A percentile compares a stretch with the other conserved stretches of the same genome.
Evolutionary conservation across 352 stramenopile species (phyloP).

Genomic region (Pythium pyrilobum): DNA sequence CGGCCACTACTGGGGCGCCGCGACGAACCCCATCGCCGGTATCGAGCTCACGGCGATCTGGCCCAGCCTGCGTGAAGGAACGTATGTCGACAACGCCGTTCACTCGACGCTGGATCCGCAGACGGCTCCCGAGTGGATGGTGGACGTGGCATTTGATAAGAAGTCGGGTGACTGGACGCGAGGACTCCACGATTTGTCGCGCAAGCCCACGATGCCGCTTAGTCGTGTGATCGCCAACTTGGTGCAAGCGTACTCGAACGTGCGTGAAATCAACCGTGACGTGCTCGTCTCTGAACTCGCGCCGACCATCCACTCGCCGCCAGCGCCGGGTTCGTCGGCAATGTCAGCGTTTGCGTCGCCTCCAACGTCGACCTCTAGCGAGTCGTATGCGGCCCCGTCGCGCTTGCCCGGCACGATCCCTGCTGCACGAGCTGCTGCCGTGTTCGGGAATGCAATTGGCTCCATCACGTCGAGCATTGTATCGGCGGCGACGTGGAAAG

Average conservation of each 20-base stretch:
- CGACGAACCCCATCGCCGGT: constrained; percentile 35
- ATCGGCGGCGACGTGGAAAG: constrained; percentile 70
- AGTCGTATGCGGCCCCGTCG: neutral
- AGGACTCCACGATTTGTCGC: constrained; percentile 7
- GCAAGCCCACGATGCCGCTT: constrained; percentile 51
- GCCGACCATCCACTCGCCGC: constrained; percentile 28
- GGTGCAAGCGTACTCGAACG: constrained; percentile 71
- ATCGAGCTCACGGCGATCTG: constrained; percentile 63
- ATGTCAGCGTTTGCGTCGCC: neutral
- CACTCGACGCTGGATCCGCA: constrained; percentile 70
- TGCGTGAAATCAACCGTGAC: constrained; percentile 56
- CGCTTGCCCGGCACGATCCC: constrained; percentile 47
- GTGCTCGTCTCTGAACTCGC: constrained; percentile 71
- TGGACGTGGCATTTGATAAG: constrained; percentile 42
- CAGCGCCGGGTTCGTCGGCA: neutral
- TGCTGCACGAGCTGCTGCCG: constrained; percentile 61
- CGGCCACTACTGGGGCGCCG: constrained; percentile 30
- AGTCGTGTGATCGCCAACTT: constrained; percentile 66
- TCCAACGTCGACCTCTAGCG: neutral
- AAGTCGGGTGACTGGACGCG: constrained; percentile 32
- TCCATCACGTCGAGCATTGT: constrained; percentile 55
- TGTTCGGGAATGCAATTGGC: constrained; percentile 65
- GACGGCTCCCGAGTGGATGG: constrained; percentile 58
- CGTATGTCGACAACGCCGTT: constrained; percentile 81
- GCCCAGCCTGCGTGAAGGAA: constrained; percentile 69